Percentiles rank a stretch among this genome's conserved stretches.
Evolutionary conservation across 208 protist species (phyloP).

Genomic region (Trypanosoma conorhini): DNA sequence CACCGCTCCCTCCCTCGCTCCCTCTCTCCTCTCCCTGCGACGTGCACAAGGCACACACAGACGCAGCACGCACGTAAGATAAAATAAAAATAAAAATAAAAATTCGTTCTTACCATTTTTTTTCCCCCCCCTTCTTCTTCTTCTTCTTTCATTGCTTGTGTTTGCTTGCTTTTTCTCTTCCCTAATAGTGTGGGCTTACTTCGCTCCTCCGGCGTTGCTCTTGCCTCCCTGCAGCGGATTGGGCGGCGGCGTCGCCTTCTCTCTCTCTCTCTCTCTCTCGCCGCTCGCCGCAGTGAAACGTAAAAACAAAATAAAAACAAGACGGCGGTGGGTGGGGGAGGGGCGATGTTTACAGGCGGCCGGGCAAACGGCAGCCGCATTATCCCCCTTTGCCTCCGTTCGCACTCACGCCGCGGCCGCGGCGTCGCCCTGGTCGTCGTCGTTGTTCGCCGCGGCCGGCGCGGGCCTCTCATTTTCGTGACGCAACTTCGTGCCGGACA

Average conservation of each 20-base stretch:
- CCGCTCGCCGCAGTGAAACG: background rate
- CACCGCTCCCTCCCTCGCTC: background rate
- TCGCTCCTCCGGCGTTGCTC: background rate
- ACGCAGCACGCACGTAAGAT: background rate
- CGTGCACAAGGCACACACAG: background rate
- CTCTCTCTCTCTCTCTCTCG: no score
- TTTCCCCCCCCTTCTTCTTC: background rate
- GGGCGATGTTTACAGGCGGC: no score
- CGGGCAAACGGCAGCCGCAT: background rate
- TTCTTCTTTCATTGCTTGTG: background rate
- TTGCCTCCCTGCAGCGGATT: background rate
- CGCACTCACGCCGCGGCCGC: slow-evolving; percentile 18
- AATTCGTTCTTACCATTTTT: background rate
- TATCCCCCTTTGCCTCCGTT: background rate
- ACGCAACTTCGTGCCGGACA: slow-evolving; percentile 95
- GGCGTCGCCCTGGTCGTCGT: slow-evolving; percentile 58
- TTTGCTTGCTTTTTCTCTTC: background rate
- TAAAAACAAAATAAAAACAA: background rate
- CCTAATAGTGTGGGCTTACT: background rate
- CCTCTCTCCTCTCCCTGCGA: background rate
- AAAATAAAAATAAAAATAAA: background rate
- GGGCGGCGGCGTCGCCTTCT: no score
- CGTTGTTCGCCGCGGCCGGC: slow-evolving; percentile 48
- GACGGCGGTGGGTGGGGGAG: no score
- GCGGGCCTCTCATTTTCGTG: slow-evolving; percentile 49